phyloP scores from a whole-genome alignment of 1,284 basidiomycete species.

The Papiliotrema fonsecae region DNA sequence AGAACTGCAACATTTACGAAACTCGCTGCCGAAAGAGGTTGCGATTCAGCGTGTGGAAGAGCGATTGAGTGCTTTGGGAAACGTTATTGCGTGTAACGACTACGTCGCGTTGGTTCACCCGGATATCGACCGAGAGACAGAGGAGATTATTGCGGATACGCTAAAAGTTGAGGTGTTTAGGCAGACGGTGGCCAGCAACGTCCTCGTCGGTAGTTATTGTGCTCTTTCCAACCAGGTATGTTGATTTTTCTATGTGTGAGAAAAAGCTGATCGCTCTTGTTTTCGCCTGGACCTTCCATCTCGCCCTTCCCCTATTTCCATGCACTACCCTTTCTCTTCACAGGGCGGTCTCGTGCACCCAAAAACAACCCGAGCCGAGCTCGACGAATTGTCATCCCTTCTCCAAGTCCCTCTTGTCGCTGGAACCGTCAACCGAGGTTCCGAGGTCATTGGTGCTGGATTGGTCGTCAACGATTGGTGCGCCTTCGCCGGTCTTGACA shows the following conservation, averaged over 20 bases:
- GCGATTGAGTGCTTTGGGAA: conserved; percentile 90
- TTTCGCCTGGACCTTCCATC: neutral
- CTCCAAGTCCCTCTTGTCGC: conserved; percentile 94
- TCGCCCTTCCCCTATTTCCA: too few relatives aligned
- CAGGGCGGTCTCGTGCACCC: conserved; percentile 97
- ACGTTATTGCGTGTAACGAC: conserved; percentile 98
- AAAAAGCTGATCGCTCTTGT: neutral
- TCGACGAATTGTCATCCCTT: conserved; percentile 93
- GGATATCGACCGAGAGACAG: conserved; percentile 96
- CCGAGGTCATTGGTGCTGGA: conserved; percentile 94
- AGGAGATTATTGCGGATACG: conserved; percentile 99
- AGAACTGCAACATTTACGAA: conserved; percentile 95
- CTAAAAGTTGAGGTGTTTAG: conserved; percentile 99
- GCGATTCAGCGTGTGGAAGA: conserved; percentile 96
- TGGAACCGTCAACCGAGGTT: conserved; percentile 96
- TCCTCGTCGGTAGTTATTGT: conserved; percentile 93
- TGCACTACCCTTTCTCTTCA: too few relatives aligned
- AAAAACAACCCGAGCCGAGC: conserved; percentile 92
- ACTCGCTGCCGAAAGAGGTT: conserved; percentile 87
- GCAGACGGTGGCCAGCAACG: conserved; percentile 95
- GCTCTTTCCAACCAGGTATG: conserved; percentile 71
- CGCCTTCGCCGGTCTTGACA: conserved; percentile 93
- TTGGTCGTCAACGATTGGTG: conserved; percentile 99
- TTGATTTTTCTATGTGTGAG: neutral
- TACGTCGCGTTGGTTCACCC: conserved; percentile 96